phyloP scores from a whole-genome alignment of 2,329 filamentous ascomycete species.

The Aspergillus niger region DNA sequence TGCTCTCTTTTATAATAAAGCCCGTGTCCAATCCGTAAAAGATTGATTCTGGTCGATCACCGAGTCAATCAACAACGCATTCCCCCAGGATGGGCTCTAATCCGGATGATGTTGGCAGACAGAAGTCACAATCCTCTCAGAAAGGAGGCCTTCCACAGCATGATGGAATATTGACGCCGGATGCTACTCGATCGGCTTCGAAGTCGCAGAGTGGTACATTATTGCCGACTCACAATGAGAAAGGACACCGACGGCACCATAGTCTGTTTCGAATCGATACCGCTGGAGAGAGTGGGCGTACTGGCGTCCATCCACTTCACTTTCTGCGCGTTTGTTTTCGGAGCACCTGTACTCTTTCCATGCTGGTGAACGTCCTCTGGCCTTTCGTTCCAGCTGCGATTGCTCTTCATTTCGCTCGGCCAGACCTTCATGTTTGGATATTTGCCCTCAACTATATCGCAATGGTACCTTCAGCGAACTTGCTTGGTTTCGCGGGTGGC shows the following conservation, averaged over 20 bases:
- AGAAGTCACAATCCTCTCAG: constrained; percentile 10
- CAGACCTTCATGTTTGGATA: constrained; percentile 62
- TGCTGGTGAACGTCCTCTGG: constrained; percentile 71
- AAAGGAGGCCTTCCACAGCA: constrained; percentile 7
- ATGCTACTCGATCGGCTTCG: constrained; percentile 18
- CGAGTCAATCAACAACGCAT: background rate
- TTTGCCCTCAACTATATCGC: constrained; percentile 74
- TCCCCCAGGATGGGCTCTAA: background rate
- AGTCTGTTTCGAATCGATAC: constrained; percentile 39
- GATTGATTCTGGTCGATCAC: background rate
- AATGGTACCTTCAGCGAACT: constrained; percentile 75
- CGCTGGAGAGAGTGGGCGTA: constrained; percentile 68
- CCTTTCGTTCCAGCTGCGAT: constrained; percentile 73
- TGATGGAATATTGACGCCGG: constrained; percentile 11
- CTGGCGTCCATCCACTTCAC: constrained; percentile 63
- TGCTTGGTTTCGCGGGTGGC: constrained; percentile 73
- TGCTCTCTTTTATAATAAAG: background rate
- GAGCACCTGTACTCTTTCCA: constrained; percentile 65
- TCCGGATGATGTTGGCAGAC: background rate
- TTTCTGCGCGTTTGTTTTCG: constrained; percentile 66
- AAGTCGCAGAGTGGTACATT: constrained; percentile 20
- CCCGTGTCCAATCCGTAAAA: background rate
- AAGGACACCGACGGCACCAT: constrained; percentile 18
- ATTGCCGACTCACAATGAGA: constrained; percentile 31
- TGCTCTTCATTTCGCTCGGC: constrained; percentile 60